Evolutionary conservation across 2,329 filamentous ascomycete species (phyloP).

Genomic region (Cladosporium sp.): DNA sequence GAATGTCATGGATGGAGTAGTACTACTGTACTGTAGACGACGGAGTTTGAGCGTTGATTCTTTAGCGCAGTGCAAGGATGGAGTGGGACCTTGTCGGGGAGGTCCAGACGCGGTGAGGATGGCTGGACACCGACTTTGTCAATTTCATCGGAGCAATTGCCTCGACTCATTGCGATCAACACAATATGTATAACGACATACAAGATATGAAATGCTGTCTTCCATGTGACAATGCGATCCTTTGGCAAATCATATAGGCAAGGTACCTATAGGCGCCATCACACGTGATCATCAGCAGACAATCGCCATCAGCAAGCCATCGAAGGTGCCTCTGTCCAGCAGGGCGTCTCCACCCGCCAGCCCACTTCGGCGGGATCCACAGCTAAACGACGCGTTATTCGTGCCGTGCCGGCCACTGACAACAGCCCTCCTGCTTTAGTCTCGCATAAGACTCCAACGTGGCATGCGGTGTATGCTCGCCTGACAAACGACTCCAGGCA

Average conservation of each 20-base stretch:
- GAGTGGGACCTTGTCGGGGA: background rate
- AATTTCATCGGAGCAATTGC: background rate
- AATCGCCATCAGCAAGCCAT: background rate
- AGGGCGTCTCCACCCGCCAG: conserved; percentile 1
- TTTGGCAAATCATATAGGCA: background rate
- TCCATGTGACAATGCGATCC: background rate
- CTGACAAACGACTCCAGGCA: conserved; percentile 16
- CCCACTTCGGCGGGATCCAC: conserved; percentile 2
- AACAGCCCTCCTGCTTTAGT: conserved; percentile 18
- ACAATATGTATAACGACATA: too few species aligned
- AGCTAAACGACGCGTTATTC: background rate
- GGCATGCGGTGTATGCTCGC: conserved; percentile 26
- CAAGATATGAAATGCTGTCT: background rate
- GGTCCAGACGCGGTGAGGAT: conserved; percentile 1
- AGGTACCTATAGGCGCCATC: background rate
- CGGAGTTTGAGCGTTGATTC: background rate
- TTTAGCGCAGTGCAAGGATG: conserved; percentile 1
- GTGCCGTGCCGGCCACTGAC: conserved; percentile 21
- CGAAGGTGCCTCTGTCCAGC: background rate
- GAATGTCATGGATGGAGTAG: background rate
- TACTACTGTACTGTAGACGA: background rate
- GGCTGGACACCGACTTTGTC: conserved; percentile 4
- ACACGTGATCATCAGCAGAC: conserved; percentile 5
- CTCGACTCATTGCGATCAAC: too few species aligned
- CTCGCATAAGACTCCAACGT: conserved; percentile 23